These are phyloP conservation scores for Trichomonas tenax DNA, from an alignment of 208 protist genomes.

Conservation along the genomic window DNA sequence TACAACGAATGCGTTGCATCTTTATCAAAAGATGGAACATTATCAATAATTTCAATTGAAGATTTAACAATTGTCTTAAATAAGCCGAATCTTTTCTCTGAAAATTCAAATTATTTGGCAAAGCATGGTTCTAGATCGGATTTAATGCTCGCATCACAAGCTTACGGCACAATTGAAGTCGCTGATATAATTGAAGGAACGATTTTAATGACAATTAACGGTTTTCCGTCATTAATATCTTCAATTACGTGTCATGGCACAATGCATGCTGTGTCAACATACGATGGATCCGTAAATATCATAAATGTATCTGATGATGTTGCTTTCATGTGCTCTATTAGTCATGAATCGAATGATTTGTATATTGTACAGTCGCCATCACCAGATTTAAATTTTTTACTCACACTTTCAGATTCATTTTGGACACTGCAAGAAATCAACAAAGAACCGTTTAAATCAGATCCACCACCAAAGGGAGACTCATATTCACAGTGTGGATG, in stretches of 20 bases:
- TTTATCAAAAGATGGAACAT: neutral
- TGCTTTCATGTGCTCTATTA: too few species aligned
- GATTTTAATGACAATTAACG: neutral
- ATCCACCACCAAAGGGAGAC: too few species aligned
- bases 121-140: neutral
- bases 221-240: neutral
- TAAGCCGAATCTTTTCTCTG: neutral
- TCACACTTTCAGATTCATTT: neutral
- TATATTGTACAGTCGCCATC: neutral
- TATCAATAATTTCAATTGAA: conserved; percentile 11
- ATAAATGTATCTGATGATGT: neutral
- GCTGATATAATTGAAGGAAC: neutral
- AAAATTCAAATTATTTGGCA: neutral
- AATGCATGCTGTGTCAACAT: neutral
- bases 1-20: neutral
- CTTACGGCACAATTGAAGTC: neutral
- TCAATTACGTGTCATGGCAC: neutral
- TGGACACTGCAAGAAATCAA: neutral
- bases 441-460: too few species aligned
- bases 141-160: neutral
- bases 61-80: conserved; percentile 9
- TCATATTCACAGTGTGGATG: neutral
- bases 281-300: neutral
- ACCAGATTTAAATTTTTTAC: neutral
- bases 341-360: too few species aligned